Base-by-base conservation (phyloP, 1,284 basidiomycete species). In the Tilletia setariae region DNA sequence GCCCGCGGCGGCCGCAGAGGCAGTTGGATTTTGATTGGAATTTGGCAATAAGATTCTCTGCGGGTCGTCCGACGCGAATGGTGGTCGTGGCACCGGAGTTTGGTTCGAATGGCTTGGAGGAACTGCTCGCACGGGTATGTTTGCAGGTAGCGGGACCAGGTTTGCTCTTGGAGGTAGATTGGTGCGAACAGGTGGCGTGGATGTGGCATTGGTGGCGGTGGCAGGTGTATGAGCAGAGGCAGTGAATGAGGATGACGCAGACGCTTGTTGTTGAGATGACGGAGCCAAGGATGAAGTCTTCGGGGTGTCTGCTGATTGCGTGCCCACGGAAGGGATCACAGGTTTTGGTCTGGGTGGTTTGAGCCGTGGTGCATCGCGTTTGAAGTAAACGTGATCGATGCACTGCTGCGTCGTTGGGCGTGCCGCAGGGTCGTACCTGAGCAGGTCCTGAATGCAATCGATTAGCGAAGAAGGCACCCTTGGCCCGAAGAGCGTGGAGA, bases 371-470 rank as follows among this genome's bases (percentile, higher is more conserved):
- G 87, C 70, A 85, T 87, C 85, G 61, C 86, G 90, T 68, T 86
- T 86, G 72, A 97, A 89, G 85, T 97, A 99, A 19, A 89, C 86
- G 83, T 98, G 94, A 46, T 92, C 87, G 67, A 97, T 85, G 81
- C 94, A 96, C 81, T 94, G 88, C 35, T 86, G 86, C 70, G 93
- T 91, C 4, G 93, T 96, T 66, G 96, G 85, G 43, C 96, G 89
- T 63, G 86, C 85, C 53, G 89, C 89, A 16, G 96, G 95, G 80
- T 98, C 92, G 84, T 96, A 98, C 76, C 90, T 91, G 67, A 99
- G 87, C 19, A 98, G 86, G 79, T 94, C 92, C 49, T 89, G 87
- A 79, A 99, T 95, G 83, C 94, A 95, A 76, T 97, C 90, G 75
- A 98, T 86, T 61, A 99, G 86, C 4, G 61, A 89, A 90, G 64